These are phyloP conservation scores for Danielia oregonensis DNA, from an alignment of 805 yeast species.

Conservation along the genomic window DNA sequence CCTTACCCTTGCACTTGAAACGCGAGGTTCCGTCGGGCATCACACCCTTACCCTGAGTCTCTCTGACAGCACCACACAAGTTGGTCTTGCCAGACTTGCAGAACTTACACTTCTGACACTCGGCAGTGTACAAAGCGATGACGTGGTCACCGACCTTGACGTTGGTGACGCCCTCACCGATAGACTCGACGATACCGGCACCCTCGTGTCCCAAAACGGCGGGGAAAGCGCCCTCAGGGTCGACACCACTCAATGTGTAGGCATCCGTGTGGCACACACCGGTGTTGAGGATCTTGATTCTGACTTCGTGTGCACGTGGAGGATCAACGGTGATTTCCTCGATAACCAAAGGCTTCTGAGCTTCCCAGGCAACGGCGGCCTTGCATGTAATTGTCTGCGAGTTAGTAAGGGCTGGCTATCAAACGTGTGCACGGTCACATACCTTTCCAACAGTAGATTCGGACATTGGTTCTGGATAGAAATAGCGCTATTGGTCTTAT, in stretches of 20 bases:
- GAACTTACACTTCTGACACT: constrained; percentile 92
- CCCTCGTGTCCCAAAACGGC: constrained; percentile 96
- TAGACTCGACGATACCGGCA: constrained; percentile 92
- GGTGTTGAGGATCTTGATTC: constrained; percentile 80
- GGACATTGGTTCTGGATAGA: constrained; percentile 6
- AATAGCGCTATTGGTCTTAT: too few relatives aligned
- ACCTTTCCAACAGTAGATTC: constrained; percentile 27
- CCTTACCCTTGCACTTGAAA: constrained; percentile 82
- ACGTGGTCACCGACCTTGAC: constrained; percentile 95
- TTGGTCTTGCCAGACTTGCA: constrained; percentile 95
- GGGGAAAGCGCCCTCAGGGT: constrained; percentile 97
- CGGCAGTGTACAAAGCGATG: constrained; percentile 92
- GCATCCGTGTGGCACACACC: constrained; percentile 99
- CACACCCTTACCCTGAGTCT: constrained; percentile 96
- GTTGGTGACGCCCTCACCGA: constrained; percentile 89
- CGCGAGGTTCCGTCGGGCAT: constrained; percentile 98
- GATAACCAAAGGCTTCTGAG: constrained; percentile 74
- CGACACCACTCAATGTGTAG: constrained; percentile 88
- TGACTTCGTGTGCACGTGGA: constrained; percentile 96
- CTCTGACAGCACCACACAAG: constrained; percentile 92
- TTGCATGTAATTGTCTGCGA: constrained; percentile 69
- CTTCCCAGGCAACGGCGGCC: constrained; percentile 98
- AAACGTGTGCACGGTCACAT: constrained; percentile 15
- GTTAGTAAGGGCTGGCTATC: constrained; percentile 7
- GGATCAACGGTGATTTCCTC: constrained; percentile 90